These are phyloP conservation scores for Lactarius hatsudake DNA, from an alignment of 768 basidiomycete genomes.

Conservation along the genomic window DNA sequence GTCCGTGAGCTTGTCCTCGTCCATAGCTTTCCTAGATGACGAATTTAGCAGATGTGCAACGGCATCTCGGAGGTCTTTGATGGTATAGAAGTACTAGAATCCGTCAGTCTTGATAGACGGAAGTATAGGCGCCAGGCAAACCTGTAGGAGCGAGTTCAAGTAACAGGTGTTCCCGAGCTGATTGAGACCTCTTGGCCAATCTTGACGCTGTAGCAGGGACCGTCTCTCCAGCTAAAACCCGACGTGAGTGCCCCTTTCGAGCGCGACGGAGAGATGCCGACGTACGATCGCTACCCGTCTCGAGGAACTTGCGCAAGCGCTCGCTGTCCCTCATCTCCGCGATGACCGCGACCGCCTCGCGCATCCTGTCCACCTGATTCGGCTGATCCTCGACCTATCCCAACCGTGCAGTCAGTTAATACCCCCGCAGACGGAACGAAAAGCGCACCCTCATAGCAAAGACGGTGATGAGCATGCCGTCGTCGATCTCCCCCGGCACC, in stretches of 20 bases:
- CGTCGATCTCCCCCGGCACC: slow-evolving; percentile 67
- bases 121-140: slow-evolving; percentile 29
- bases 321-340: slow-evolving; percentile 72
- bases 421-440: slow-evolving; percentile 19
- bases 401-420: slow-evolving; percentile 12
- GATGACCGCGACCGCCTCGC: slow-evolving; percentile 68
- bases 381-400: slow-evolving; percentile 69
- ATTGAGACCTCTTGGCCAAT: slow-evolving; percentile 82
- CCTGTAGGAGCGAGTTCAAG: slow-evolving; percentile 76
- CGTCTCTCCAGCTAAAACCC: slow-evolving; percentile 60
- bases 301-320: slow-evolving; percentile 62
- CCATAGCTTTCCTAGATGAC: slow-evolving; percentile 53
- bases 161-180: slow-evolving; percentile 90
- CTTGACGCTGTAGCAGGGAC: slow-evolving; percentile 49
- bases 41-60: slow-evolving; percentile 58
- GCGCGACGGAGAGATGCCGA: slow-evolving; percentile 22
- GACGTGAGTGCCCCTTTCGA: neutral
- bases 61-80: slow-evolving; percentile 80
- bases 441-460: slow-evolving; percentile 63
- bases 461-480: slow-evolving; percentile 72
- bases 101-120: slow-evolving; percentile 3
- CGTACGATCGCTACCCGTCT: slow-evolving; percentile 75
- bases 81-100: slow-evolving; percentile 90
- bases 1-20: slow-evolving; percentile 70
- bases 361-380: slow-evolving; percentile 63